A percentile compares a stretch with the other conserved stretches of the same genome.
Evolutionary conservation across 2,329 filamentous ascomycete genomes (phyloP).

Genomic region (Diaporthe aspalathi): DNA sequence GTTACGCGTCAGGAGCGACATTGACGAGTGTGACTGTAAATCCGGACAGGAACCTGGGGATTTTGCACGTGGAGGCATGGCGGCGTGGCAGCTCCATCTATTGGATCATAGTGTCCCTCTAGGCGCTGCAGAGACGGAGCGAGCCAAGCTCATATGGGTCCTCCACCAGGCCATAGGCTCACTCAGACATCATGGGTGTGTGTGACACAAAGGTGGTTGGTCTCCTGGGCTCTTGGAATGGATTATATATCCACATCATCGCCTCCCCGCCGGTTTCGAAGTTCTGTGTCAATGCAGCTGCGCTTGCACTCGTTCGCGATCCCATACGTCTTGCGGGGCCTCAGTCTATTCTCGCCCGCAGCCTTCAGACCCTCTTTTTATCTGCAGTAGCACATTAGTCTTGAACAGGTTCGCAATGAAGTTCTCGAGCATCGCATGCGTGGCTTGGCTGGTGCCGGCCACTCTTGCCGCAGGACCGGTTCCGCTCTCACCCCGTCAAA

Average conservation of each 20-base stretch:
- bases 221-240: not conserved
- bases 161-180: slow-evolving; percentile 17
- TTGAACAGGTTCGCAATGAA: slow-evolving; percentile 20
- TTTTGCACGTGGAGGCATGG: slow-evolving; percentile 21
- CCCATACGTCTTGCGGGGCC: not conserved
- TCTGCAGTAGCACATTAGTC: not conserved
- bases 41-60: slow-evolving; percentile 24
- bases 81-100: slow-evolving; percentile 16
- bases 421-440: slow-evolving; percentile 1
- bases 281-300: not conserved
- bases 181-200: slow-evolving; percentile 1
- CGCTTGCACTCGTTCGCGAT: not conserved
- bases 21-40: not conserved
- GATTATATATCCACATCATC: slow-evolving; percentile 19
- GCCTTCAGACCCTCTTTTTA: slow-evolving; percentile 12
- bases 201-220: slow-evolving; percentile 4
- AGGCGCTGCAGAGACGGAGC: slow-evolving; percentile 10
- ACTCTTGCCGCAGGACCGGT: slow-evolving; percentile 12
- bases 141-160: slow-evolving; percentile 5
- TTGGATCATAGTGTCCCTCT: slow-evolving; percentile 18
- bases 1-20: not conserved
- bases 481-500: not conserved
- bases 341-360: not conserved
- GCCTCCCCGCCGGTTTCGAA: not conserved
- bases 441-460: slow-evolving; percentile 25